Percentiles rank a stretch among this genome's conserved stretches.
Evolutionary conservation across 2,329 filamentous ascomycete genomes (phyloP).

Genomic region (Hypoxylon sp.): DNA sequence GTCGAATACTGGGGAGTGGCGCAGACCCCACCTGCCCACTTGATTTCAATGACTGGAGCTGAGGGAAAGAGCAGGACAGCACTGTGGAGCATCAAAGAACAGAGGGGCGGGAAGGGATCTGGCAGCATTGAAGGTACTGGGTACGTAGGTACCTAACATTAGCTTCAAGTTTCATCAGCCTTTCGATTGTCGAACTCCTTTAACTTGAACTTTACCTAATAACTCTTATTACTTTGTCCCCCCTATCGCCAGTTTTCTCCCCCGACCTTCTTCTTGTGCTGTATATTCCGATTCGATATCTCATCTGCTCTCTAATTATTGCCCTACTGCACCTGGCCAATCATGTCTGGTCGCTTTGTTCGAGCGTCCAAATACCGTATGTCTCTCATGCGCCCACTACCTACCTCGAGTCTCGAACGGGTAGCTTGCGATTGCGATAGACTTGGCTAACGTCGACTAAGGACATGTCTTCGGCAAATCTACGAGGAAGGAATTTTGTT

Average conservation of each 20-base stretch:
- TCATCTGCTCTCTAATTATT: slow-evolving; percentile 15
- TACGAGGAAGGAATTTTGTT: slow-evolving; percentile 96
- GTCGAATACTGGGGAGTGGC: neutral
- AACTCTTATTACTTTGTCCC: slow-evolving; percentile 20
- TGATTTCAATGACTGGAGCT: too few species aligned
- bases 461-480: slow-evolving; percentile 98
- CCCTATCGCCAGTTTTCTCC: slow-evolving; percentile 22
- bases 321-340: slow-evolving; percentile 25
- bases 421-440: slow-evolving; percentile 36
- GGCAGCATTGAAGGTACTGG: too few species aligned
- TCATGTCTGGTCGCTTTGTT: slow-evolving; percentile 72
- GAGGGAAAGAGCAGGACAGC: too few species aligned
- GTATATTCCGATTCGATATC: slow-evolving; percentile 11
- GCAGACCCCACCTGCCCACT: slow-evolving; percentile 12
- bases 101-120: too few species aligned
- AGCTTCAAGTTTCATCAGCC: slow-evolving; percentile 27
- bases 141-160: slow-evolving; percentile 11
- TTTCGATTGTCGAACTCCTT: slow-evolving; percentile 15
- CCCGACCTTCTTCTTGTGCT: slow-evolving; percentile 8
- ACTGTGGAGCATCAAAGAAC: too few species aligned
- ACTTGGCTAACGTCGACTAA: slow-evolving; percentile 52
- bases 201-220: slow-evolving; percentile 13
- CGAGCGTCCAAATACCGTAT: slow-evolving; percentile 74
- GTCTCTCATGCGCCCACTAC: slow-evolving; percentile 45
- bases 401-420: slow-evolving; percentile 9